Percentiles rank a stretch among this genome's conserved stretches.
Conservation (phyloP, 805 yeast genomes). For the Saccharomycopsis capsularis region DNA sequence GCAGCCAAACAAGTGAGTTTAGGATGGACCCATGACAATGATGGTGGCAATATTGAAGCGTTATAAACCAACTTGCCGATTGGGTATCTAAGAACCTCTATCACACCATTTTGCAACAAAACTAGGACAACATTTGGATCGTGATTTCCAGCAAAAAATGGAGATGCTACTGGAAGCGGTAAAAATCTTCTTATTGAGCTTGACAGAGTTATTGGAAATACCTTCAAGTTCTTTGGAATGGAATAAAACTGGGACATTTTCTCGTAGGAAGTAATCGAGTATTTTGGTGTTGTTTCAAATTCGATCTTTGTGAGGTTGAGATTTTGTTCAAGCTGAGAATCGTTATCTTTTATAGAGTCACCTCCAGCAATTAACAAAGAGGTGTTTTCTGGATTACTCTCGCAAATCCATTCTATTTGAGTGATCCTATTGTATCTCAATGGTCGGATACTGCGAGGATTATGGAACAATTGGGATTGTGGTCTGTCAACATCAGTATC, state of each 20-base stretch:
- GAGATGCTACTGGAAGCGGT: constrained; percentile 55
- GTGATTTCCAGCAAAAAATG: constrained; percentile 75
- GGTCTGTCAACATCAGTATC: constrained; percentile 61
- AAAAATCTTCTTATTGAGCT: constrained; percentile 41
- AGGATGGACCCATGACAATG: constrained; percentile 73
- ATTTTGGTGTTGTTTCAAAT: constrained; percentile 73
- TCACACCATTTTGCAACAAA: constrained; percentile 54
- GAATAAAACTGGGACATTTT: constrained; percentile 75
- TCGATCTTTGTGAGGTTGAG: constrained; percentile 49
- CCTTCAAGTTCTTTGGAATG: constrained; percentile 46
- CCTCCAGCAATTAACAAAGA: constrained; percentile 67
- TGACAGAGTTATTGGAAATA: constrained; percentile 46
- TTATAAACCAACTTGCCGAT: constrained; percentile 44
- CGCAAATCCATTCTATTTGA: constrained; percentile 71
- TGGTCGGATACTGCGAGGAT: constrained; percentile 21
- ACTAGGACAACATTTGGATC: constrained; percentile 63
- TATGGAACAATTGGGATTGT: constrained; percentile 25
- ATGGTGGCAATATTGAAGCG: constrained; percentile 69
- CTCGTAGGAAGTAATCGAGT: constrained; percentile 74
- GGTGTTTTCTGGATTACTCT: constrained; percentile 72
- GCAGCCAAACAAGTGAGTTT: constrained; percentile 52
- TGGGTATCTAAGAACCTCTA: constrained; percentile 56
- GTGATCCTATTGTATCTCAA: constrained; percentile 37
- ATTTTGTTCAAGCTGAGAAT: constrained; percentile 24
- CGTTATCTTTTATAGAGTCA: constrained; percentile 40